Conservation (phyloP, 1,284 basidiomycete species). For the Sporisorium iseilematis-ciliati region DNA sequence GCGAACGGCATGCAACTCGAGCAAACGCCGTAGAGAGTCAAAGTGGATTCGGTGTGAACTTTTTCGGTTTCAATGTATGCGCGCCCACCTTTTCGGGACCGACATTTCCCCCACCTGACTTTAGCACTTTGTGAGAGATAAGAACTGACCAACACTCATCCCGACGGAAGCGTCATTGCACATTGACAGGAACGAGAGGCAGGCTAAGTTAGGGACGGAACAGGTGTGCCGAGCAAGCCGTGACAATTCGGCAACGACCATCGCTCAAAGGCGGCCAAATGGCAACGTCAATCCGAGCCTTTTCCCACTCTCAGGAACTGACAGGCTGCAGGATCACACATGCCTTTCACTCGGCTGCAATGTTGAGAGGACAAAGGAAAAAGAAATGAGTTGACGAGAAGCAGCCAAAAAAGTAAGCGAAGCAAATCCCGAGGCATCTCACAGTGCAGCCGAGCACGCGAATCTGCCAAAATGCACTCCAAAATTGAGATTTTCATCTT, state of each 20-base stretch:
- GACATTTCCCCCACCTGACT: too few species aligned
- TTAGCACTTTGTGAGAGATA: not conserved
- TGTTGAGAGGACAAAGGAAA: not conserved
- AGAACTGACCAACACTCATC: not conserved
- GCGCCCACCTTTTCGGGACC: too few species aligned
- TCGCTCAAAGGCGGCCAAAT: not conserved
- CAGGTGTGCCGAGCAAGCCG: not conserved
- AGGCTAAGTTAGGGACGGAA: not conserved
- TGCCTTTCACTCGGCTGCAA: not conserved
- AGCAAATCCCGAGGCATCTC: conserved; percentile 3
- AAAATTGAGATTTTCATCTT: too few species aligned
- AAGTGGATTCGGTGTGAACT: too few species aligned
- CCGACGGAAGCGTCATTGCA: too few species aligned
- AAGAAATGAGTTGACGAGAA: too few species aligned
- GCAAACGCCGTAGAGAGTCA: too few species aligned
- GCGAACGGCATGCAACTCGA: too few species aligned
- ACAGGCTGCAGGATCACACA: not conserved
- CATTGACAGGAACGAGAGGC: not conserved
- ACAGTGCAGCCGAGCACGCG: conserved; percentile 21
- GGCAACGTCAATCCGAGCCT: not conserved
- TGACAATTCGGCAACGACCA: not conserved
- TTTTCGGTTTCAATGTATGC: too few species aligned
- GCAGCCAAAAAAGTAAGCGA: too few species aligned
- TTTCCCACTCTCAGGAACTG: not conserved
- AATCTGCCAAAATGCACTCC: not conserved